phyloP scores from a whole-genome alignment of 1,139 yeast genomes.

The Diutina siamensis region DNA sequence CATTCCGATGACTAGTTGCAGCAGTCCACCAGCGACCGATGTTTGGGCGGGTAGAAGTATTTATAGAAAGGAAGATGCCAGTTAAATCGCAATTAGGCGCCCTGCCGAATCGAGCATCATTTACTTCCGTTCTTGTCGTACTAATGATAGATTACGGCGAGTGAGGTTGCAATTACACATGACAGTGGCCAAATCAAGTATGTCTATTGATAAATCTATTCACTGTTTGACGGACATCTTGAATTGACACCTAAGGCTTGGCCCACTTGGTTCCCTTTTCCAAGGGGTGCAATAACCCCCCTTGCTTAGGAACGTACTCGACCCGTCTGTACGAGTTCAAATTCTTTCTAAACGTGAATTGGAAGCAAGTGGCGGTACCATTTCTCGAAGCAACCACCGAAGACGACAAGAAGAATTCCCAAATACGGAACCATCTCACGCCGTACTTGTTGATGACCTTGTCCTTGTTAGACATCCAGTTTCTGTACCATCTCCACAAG shows the following conservation, averaged over 20 bases:
- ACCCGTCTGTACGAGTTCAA: conserved; percentile 75
- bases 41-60: no score
- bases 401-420: conserved; percentile 83
- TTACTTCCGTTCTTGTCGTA: no score
- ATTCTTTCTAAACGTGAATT: conserved; percentile 84
- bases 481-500: conserved; percentile 90
- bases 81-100: no score
- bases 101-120: no score
- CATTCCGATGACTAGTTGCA: no score
- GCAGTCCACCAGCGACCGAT: no score
- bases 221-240: no score
- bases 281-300: conserved; percentile 61
- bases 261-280: conserved; percentile 38
- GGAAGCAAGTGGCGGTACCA: conserved; percentile 90
- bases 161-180: no score
- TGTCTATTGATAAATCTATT: no score
- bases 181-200: no score
- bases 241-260: conserved; percentile 11
- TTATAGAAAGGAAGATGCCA: no score
- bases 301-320: conserved; percentile 69
- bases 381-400: conserved; percentile 82
- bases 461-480: conserved; percentile 83
- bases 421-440: conserved; percentile 80
- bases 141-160: no score
- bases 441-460: conserved; percentile 74